Evolutionary conservation across 345 rosid genomes (phyloP), one percentile per base, ranked within the genome.

Genomic region (Durio zibethinus): DNA sequence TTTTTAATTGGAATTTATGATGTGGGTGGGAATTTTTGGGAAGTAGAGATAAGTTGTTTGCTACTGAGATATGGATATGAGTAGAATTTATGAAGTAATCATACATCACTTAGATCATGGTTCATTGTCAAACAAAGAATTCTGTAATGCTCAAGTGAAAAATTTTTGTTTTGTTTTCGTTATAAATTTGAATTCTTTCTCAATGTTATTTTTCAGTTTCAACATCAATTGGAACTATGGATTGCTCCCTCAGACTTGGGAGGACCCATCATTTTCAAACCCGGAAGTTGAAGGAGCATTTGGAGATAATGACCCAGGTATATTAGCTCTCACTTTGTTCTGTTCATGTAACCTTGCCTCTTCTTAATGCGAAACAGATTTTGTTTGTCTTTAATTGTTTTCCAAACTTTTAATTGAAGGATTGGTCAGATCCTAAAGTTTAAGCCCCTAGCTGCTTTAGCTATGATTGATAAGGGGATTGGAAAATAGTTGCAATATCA

Each of bases 381-480:
- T 56, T 56, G 31, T 9, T 23, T 14, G 20, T 14, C 29, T 23
- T 61, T 25, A n/a, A 20, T 35, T 21, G 66, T 33, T 71, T 80
- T 8, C 62, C 2, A 15, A 52, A 67, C 36, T 64, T 82, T 73
- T 63, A 94, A 96, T 93, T 86, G 98, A 84, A 85, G 88, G 85
- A 88, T 88, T 71, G 98, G 97, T 27, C 91, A 91, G 76, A 73
- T 95, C 82, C 84, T 95, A 0, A 89, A 81, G 78, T 85, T 93
- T 83, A 93, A 93, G 84, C 99, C 99, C 38, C 68, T 93, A 81
- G 98, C 87, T 80, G 97, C 94, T 57, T 80, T 93, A 78, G 99
- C 98, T 63, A 95, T 95, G 99, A 87, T 91, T 83, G 99, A 93
- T 79, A 98, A 95, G 81, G 99, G 99, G 97, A 93, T 84, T 95